phyloP scores from a whole-genome alignment of 306 rosid species.

The Ochetophila trinervis region DNA sequence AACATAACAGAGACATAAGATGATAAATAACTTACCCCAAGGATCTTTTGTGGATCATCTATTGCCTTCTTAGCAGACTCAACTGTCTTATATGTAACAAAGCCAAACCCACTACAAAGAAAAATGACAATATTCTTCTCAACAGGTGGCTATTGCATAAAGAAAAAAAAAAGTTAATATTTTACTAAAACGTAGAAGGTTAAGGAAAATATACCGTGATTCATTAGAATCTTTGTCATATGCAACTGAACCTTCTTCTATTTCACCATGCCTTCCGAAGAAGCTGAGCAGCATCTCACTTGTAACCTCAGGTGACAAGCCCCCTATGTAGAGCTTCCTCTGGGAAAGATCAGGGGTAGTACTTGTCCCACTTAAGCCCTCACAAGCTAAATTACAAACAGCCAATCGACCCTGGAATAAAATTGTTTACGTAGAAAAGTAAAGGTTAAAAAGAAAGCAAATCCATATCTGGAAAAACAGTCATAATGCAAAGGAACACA shows the following conservation, averaged over 20 bases:
- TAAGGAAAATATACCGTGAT: constrained; percentile 44
- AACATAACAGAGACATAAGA: background rate
- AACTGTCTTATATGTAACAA: constrained; percentile 60
- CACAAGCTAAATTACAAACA: constrained; percentile 69
- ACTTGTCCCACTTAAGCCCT: constrained; percentile 61
- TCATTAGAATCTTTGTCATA: constrained; percentile 73
- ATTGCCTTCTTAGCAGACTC: constrained; percentile 81
- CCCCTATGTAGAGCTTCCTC: constrained; percentile 81
- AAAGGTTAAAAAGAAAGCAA: constrained; percentile 7
- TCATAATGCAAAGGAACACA: background rate
- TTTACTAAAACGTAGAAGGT: background rate
- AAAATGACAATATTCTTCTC: constrained; percentile 21
- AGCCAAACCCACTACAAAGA: constrained; percentile 66
- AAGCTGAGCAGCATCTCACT: constrained; percentile 60
- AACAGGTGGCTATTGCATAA: background rate
- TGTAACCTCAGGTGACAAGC: constrained; percentile 69
- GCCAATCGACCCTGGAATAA: constrained; percentile 62
- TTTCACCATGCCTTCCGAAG: constrained; percentile 62
- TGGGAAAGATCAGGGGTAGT: constrained; percentile 53
- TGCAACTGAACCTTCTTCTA: constrained; percentile 88
- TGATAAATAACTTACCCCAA: constrained; percentile 49
- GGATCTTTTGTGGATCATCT: constrained; percentile 59
- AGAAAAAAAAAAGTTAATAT: background rate
- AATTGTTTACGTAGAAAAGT: constrained; percentile 7
- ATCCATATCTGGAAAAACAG: background rate